Evolutionary conservation across 2,329 filamentous ascomycete species (phyloP).

Genomic region (Xylariales sp.): DNA sequence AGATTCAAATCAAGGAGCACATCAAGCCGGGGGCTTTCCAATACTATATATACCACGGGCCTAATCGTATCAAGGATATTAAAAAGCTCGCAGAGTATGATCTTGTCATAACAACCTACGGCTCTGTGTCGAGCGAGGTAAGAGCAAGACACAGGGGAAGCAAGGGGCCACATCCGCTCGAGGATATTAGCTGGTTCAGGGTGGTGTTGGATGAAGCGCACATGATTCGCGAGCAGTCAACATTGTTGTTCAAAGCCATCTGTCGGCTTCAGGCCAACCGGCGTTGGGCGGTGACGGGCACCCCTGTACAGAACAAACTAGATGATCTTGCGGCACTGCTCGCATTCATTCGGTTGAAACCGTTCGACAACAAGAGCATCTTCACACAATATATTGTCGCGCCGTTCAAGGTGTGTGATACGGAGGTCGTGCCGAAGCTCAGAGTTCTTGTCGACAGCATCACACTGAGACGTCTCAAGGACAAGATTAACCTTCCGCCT

Average conservation of each 20-base stretch:
- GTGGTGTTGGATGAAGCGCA: constrained; percentile 94
- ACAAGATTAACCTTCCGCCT: constrained; percentile 78
- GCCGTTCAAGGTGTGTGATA: constrained; percentile 83
- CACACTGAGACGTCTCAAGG: constrained; percentile 85
- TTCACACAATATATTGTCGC: constrained; percentile 78
- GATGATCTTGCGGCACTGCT: constrained; percentile 86
- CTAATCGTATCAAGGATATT: constrained; percentile 65
- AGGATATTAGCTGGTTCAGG: constrained; percentile 84
- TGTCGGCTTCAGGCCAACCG: constrained; percentile 74
- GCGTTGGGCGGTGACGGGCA: constrained; percentile 96
- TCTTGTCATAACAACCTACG: constrained; percentile 88
- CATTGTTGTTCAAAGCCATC: constrained; percentile 79
- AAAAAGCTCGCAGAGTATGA: constrained; percentile 69
- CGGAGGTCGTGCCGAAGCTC: constrained; percentile 77
- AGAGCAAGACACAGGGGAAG: constrained; percentile 59
- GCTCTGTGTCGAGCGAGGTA: constrained; percentile 78
- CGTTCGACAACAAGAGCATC: constrained; percentile 73
- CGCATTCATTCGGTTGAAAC: constrained; percentile 77
- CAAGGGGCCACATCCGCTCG: constrained; percentile 59
- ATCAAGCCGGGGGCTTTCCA: constrained; percentile 59
- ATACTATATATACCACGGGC: constrained; percentile 84
- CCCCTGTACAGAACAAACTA: constrained; percentile 88
- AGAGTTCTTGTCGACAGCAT: constrained; percentile 91
- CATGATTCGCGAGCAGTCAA: constrained; percentile 81
- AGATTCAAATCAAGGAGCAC: constrained; percentile 84